Conservation (phyloP, 768 basidiomycete genomes). For the Kwoniella mangroviensis region DNA sequence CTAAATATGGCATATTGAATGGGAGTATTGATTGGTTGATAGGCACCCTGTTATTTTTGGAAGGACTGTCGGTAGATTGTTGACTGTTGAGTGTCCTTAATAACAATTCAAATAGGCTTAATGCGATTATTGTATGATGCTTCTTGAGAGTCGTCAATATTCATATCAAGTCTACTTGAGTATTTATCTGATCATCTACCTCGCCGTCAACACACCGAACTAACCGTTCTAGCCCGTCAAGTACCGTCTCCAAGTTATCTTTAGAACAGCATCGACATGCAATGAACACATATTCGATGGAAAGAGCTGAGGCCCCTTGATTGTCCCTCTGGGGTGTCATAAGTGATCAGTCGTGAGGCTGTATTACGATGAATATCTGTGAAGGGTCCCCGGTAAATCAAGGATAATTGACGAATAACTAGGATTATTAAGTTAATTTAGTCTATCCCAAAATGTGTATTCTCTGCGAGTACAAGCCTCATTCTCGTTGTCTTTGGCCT, state of each 20-base stretch:
- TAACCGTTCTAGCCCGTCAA: background rate
- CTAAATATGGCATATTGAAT: slow-evolving; percentile 25
- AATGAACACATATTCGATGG: background rate
- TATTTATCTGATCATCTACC: background rate
- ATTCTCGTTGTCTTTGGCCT: no score
- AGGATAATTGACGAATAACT: background rate
- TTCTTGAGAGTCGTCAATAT: background rate
- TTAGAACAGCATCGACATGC: background rate
- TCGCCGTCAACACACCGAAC: background rate
- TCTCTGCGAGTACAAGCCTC: no score
- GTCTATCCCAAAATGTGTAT: no score
- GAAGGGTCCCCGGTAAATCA: background rate
- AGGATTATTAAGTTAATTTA: no score
- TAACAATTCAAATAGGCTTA: background rate
- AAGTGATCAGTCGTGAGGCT: background rate
- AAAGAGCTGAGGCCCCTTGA: background rate
- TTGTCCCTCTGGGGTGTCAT: background rate
- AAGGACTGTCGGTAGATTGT: background rate
- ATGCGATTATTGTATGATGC: background rate
- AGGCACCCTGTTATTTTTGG: background rate
- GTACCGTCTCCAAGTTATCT: background rate
- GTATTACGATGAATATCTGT: background rate
- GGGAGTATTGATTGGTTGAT: background rate
- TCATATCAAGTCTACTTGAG: background rate
- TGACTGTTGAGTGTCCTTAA: no score